Base-by-base conservation (phyloP, 176 grass and related monocot genomes). In the Themeda triandra region DNA sequence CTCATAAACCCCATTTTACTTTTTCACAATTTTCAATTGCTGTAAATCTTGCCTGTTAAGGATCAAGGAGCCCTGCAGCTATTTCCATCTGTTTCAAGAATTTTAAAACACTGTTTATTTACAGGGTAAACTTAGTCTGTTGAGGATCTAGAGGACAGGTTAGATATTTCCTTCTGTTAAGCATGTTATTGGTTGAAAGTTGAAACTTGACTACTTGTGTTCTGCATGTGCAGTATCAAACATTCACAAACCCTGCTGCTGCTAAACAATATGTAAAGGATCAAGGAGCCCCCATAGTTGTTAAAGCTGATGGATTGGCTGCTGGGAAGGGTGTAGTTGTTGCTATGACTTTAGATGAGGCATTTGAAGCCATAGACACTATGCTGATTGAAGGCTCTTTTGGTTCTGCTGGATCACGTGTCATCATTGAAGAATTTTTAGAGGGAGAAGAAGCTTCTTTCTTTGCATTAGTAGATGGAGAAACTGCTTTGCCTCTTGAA, bases 401-500 rank as follows among this genome's bases (percentile, higher is more conserved):
- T 69, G 94, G 90, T 66, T 84, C 82, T 69, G 92, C 90, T 63
- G 94, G 92, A 71, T 94, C 90, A 64, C 76, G 27, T 12, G 48
- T 94, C 21, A 66, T 94, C 56, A 85, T 97, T 27, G 94, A 94
- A 63, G 85, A 95, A 67, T 95, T 73, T 84, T 41, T 95, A 54
- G 90, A 95, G 84, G 93, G 93, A 10, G 93, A 95, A 77, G 93
- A 95, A 75, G 90, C 75, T 33, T 92, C 93, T 73, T 95, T 92
- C 79, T 95, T 95, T 78, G 93, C 85, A 28, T 73, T 95, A 56
- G 92, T 95, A 35, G 92, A 92, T 58, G 92, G 92, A 25, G 85
- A 95, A 78, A 83, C 21, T 76, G 87, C 90, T 25, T 80, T 95
- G 54, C 87, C 90, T 18, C 89, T 95, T 33, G 92, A 95, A 86